Conservation (phyloP, 805 yeast species). For the Myxozyma kluyveri region DNA sequence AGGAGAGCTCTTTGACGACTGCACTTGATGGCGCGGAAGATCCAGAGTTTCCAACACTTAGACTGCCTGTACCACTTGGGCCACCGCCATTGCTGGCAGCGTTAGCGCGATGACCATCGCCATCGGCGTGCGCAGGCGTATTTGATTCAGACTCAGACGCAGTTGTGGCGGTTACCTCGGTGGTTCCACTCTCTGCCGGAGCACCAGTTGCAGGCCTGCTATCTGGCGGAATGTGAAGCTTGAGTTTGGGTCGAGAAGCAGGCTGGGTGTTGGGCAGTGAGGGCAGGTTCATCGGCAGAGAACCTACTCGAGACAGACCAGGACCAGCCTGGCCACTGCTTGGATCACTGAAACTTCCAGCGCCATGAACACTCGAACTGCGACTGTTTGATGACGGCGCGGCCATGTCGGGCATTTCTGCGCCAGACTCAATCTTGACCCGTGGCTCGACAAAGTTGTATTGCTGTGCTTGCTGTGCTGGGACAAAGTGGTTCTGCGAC, state of each 20-base stretch:
- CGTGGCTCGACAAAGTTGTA: too few relatives aligned
- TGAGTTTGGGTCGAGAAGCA: slow-evolving; percentile 43
- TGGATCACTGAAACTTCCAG: not conserved
- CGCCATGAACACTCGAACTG: not conserved
- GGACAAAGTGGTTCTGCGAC: too few relatives aligned
- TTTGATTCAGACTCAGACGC: slow-evolving; percentile 4
- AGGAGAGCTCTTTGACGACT: slow-evolving; percentile 32
- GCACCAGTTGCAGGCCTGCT: slow-evolving; percentile 2
- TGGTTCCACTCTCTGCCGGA: slow-evolving; percentile 10
- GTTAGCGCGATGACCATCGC: too few relatives aligned
- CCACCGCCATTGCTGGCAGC: not conserved
- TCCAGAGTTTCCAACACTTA: slow-evolving; percentile 3
- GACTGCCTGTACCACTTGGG: slow-evolving; percentile 4
- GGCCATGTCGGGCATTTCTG: too few relatives aligned
- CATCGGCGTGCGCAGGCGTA: slow-evolving; percentile 10
- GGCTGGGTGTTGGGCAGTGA: not conserved
- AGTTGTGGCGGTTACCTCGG: slow-evolving; percentile 5
- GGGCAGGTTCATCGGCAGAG: not conserved
- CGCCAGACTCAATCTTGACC: too few relatives aligned
- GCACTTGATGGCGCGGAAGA: slow-evolving; percentile 22
- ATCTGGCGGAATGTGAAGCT: slow-evolving; percentile 41
- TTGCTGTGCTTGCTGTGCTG: too few relatives aligned
- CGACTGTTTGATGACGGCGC: too few relatives aligned
- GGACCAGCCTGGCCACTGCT: too few relatives aligned
- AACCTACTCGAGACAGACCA: not conserved